phyloP scores from a whole-genome alignment of 257 asterid genomes.

The Fraxinus americana region DNA sequence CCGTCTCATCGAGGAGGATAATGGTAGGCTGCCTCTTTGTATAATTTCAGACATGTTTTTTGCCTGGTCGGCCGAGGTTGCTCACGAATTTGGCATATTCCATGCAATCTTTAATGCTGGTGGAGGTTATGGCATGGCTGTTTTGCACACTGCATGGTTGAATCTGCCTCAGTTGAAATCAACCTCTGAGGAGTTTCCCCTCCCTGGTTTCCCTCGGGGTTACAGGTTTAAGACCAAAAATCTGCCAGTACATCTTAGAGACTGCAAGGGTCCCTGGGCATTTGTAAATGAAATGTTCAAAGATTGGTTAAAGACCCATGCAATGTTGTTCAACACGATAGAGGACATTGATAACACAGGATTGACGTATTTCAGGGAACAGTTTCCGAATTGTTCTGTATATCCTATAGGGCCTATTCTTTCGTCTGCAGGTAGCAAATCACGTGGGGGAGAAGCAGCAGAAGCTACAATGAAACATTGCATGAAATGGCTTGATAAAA shows the following conservation, averaged over 20 bases:
- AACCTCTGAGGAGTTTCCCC: constrained; percentile 7
- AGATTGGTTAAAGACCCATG: constrained; percentile 43
- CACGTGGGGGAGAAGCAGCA: constrained; percentile 26
- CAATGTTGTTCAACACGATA: constrained; percentile 42
- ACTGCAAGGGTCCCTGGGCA: constrained; percentile 15
- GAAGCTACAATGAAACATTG: constrained; percentile 3
- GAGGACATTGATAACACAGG: constrained; percentile 39
- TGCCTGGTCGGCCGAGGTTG: constrained; percentile 41
- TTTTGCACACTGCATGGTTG: constrained; percentile 23
- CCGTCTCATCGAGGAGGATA: constrained; percentile 8
- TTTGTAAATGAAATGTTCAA: too few species aligned
- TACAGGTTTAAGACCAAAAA: constrained; percentile 18
- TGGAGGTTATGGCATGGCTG: constrained; percentile 43
- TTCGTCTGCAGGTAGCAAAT: constrained; percentile 21
- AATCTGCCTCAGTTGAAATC: constrained; percentile 30
- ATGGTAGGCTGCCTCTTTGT: constrained; percentile 23
- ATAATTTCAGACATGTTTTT: constrained; percentile 44
- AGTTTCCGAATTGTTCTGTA: constrained; percentile 27
- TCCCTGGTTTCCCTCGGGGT: constrained; percentile 37
- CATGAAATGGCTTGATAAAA: constrained; percentile 38
- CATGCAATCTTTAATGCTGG: constrained; percentile 38
- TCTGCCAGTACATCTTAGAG: constrained; percentile 12
- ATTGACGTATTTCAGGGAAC: constrained; percentile 29
- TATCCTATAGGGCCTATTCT: constrained; percentile 37
- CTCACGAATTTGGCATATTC: constrained; percentile 29